Evolutionary conservation across 257 asterid species (phyloP).

Genomic region (Solanum dulcamara): DNA sequence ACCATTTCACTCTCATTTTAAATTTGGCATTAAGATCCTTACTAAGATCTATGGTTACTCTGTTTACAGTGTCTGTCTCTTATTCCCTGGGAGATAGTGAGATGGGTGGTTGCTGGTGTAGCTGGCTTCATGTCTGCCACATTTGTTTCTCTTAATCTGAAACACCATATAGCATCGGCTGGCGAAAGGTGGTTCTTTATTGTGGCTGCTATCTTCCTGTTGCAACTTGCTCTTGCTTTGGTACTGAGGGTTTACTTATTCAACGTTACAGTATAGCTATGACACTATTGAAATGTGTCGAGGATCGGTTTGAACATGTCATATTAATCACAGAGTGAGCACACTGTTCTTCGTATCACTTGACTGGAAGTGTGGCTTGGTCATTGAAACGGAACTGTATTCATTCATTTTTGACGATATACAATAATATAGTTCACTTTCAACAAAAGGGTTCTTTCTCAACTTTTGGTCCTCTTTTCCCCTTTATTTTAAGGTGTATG

Average conservation of each 20-base stretch:
- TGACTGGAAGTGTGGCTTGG: neutral
- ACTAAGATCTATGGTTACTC: neutral
- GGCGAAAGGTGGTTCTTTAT: slow-evolving; percentile 93
- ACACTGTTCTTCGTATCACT: neutral
- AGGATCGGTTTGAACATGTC: neutral
- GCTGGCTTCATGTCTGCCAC: slow-evolving; percentile 95
- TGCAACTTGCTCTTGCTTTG: slow-evolving; percentile 93
- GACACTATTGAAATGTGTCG: neutral
- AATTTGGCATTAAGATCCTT: neutral
- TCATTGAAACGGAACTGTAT: slow-evolving; percentile 12
- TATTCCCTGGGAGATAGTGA: slow-evolving; percentile 65
- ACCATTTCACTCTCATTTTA: neutral
- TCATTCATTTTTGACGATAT: slow-evolving; percentile 37
- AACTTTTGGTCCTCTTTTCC: neutral
- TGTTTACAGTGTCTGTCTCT: slow-evolving; percentile 80
- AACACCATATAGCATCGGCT: slow-evolving; percentile 81
- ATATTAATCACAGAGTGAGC: neutral
- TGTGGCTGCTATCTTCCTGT: slow-evolving; percentile 79
- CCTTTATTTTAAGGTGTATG: neutral
- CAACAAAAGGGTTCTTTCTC: neutral
- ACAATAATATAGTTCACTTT: slow-evolving; percentile 2
- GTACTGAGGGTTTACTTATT: slow-evolving; percentile 75
- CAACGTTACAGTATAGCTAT: slow-evolving; percentile 46
- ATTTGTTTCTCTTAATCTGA: slow-evolving; percentile 81
- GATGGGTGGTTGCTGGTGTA: slow-evolving; percentile 90